Evolutionary conservation across 768 basidiomycete genomes (phyloP).

Genomic region (Harrya chromipes): DNA sequence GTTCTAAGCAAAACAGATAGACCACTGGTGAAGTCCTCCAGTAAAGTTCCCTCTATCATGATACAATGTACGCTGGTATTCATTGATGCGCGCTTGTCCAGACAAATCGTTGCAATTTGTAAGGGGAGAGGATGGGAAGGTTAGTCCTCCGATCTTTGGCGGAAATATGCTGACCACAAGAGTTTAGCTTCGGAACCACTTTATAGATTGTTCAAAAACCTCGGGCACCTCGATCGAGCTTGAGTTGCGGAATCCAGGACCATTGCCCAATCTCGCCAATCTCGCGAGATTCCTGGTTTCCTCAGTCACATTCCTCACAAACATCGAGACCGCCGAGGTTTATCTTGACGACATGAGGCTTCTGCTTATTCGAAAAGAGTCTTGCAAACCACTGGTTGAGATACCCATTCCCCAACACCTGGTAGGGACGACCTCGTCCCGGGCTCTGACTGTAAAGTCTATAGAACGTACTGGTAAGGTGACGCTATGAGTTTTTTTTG

Average conservation of each 20-base stretch:
- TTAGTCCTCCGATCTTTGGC: not conserved
- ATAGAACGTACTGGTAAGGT: constrained; percentile 8
- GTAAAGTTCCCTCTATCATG: not conserved
- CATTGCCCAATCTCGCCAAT: constrained; percentile 2
- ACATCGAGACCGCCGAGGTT: constrained; percentile 3
- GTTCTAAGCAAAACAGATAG: constrained; percentile 16
- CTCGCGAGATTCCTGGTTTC: constrained; percentile 12
- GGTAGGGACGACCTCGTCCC: not conserved
- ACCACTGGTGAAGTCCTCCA: constrained; percentile 11
- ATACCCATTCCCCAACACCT: constrained; percentile 4
- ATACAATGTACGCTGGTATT: not conserved
- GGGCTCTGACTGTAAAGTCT: constrained; percentile 1
- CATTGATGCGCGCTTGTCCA: not conserved
- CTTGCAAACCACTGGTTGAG: not conserved
- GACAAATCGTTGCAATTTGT: constrained; percentile 14
- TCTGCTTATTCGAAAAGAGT: constrained; percentile 1
- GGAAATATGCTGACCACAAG: not conserved
- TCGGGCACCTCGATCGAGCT: constrained; percentile 10
- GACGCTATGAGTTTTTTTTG: not conserved
- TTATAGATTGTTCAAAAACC: not conserved
- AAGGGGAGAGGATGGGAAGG: constrained; percentile 8
- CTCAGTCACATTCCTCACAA: constrained; percentile 7
- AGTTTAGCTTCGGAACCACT: constrained; percentile 3
- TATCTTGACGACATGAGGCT: not conserved
- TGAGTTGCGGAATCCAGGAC: constrained; percentile 5